Base-by-base conservation (phyloP, 108 stramenopile species). In the Skeletonema grethae region DNA sequence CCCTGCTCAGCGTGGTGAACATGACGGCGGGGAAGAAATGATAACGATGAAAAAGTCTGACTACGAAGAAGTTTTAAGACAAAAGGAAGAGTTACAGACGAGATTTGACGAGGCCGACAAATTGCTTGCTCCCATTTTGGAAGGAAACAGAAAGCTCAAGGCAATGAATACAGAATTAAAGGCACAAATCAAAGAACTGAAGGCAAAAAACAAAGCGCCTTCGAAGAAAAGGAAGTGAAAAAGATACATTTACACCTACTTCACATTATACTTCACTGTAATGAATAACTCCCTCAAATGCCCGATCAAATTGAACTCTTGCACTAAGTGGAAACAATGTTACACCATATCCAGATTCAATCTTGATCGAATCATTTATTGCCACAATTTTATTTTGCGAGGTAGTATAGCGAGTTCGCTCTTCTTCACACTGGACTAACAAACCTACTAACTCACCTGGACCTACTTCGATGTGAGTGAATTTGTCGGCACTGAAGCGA, bases 301-400 rank as follows among this genome's bases (percentile, higher is more conserved):
- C 50, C 7, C 50, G 18, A 53, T 53, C 50, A 53, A 53, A 53
- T 53, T 53, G 50, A 53, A 53, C 50, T 53, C 50, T 53, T 53
- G 50, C 50, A 53, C 22, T 53, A 53, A 53, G 50, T 22, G 50
- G 50, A 22, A 18, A 53, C 18, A 20, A 9, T 24, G 50, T 53
- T 22, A 53, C 50, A 5, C 50, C 50, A 22, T 53, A 53, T 53
- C 50, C 50, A 24, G 50, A 7, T 22, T 53, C 50, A 53, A 53
- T 53, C 50, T 24, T 53, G 50, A 53, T 0, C 18, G 18, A 53
- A 9, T 22, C 50, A 53, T 53, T 22, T 0, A 22, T 10, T 53
- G 50, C 18, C 18, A 53, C 50, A 53, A 22, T 53, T 9, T 53
- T 53, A 53, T 24, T 22, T 5, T 8, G 22, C 18, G 4, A n/a